Evolutionary conservation across 2,329 filamentous ascomycete species (phyloP).

Genomic region (Nothophoma quercina): DNA sequence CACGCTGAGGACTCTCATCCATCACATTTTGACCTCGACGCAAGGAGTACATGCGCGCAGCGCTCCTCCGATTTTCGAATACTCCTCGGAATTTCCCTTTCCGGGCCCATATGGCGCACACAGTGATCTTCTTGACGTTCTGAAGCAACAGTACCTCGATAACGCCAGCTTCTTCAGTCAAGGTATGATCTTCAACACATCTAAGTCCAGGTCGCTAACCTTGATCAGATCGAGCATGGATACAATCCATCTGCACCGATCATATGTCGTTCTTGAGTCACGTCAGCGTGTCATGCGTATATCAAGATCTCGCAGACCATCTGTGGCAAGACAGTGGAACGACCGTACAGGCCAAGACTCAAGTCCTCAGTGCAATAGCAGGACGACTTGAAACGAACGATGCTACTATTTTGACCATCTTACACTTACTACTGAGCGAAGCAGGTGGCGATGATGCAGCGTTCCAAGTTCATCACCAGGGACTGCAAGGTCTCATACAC

Average conservation of each 20-base stretch:
- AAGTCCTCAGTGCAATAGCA: constrained; percentile 36
- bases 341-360: constrained; percentile 44
- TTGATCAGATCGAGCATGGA: constrained; percentile 33
- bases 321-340: constrained; percentile 38
- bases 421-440: constrained; percentile 44
- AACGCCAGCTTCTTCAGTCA: constrained; percentile 29
- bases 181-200: constrained; percentile 18
- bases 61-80: constrained; percentile 31
- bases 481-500: constrained; percentile 36
- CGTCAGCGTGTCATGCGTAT: constrained; percentile 43
- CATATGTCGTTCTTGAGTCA: constrained; percentile 45
- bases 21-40: constrained; percentile 10
- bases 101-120: neutral
- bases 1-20: neutral
- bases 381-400: constrained; percentile 39
- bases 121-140: constrained; percentile 27
- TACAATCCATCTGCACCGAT: constrained; percentile 38
- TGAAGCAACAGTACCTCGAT: constrained; percentile 37
- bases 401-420: constrained; percentile 41
- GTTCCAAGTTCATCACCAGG: constrained; percentile 41
- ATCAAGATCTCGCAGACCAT: constrained; percentile 40
- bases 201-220: constrained; percentile 5
- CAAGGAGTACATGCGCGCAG: constrained; percentile 31
- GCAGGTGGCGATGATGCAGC: constrained; percentile 39
- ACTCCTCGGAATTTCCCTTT: constrained; percentile 37